phyloP scores from a whole-genome alignment of 2,329 filamentous ascomycete genomes.

The Epichloe baconii region DNA sequence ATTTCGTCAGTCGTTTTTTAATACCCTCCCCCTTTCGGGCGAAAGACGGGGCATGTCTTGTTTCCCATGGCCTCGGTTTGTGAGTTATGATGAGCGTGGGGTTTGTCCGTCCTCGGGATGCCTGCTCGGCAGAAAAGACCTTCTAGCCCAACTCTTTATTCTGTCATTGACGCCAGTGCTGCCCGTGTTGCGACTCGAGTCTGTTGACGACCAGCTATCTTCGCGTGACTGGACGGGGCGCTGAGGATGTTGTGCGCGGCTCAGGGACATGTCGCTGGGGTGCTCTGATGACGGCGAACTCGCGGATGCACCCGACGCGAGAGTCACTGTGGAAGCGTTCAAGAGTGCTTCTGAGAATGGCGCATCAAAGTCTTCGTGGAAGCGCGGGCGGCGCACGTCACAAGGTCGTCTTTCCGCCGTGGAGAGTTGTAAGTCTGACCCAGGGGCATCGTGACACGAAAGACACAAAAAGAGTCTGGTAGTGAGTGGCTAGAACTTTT shows the following conservation, averaged over 20 bases:
- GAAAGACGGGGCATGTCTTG: background rate
- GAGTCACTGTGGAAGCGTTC: slow-evolving; percentile 17
- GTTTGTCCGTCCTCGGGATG: slow-evolving; percentile 7
- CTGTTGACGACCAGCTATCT: slow-evolving; percentile 16
- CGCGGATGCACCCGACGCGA: slow-evolving; percentile 11
- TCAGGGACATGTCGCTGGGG: background rate
- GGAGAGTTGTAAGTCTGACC: slow-evolving; percentile 10
- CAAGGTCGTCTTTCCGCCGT: slow-evolving; percentile 2
- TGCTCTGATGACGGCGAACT: slow-evolving; percentile 4
- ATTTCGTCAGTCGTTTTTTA: too few relatives aligned
- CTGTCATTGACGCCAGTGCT: slow-evolving; percentile 16
- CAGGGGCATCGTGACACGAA: slow-evolving; percentile 14
- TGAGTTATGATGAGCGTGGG: background rate
- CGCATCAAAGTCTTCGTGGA: slow-evolving; percentile 25
- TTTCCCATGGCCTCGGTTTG: too few relatives aligned
- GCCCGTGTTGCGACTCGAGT: slow-evolving; percentile 15
- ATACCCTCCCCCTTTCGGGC: background rate
- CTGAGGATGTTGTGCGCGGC: background rate
- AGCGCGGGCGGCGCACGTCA: slow-evolving; percentile 19
- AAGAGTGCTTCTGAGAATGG: slow-evolving; percentile 24
- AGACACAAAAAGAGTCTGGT: background rate
- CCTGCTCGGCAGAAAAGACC: slow-evolving; percentile 15
- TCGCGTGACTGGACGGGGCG: slow-evolving; percentile 7
- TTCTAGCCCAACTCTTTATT: slow-evolving; percentile 21
- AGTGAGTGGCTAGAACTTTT: background rate